These are phyloP conservation scores for Lactifluus rugatus DNA, from an alignment of 768 basidiomycete genomes.

Conservation along the genomic window DNA sequence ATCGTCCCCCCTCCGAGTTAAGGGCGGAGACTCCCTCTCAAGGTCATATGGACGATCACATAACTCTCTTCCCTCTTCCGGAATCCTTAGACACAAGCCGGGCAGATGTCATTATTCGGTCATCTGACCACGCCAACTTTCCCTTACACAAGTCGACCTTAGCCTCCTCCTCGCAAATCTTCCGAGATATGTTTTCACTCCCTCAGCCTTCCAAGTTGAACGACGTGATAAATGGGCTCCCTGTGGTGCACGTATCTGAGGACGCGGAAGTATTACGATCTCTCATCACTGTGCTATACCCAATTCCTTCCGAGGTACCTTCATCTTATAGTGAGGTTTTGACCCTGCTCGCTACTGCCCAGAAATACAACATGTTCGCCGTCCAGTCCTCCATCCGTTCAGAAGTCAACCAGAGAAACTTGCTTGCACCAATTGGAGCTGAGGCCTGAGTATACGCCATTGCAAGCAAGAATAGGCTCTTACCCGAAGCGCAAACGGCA, in stretches of 20 bases:
- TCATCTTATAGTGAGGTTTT: neutral
- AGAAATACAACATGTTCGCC: conserved; percentile 22
- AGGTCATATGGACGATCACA: neutral
- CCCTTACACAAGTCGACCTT: conserved; percentile 27
- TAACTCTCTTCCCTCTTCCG: neutral
- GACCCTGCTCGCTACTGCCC: conserved; percentile 16
- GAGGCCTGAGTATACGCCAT: conserved; percentile 13
- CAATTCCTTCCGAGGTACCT: conserved; percentile 1
- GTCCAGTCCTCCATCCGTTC: conserved; percentile 1
- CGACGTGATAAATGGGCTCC: conserved; percentile 5
- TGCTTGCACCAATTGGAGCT: neutral
- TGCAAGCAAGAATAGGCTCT: conserved; percentile 4
- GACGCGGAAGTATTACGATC: neutral
- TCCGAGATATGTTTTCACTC: conserved; percentile 25
- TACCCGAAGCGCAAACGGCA: neutral
- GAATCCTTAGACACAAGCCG: neutral
- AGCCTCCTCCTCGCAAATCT: conserved; percentile 24
- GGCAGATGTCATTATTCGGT: conserved; percentile 1
- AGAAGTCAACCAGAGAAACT: neutral
- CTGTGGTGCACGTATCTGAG: conserved; percentile 13
- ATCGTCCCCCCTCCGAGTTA: neutral
- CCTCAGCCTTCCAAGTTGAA: conserved; percentile 12
- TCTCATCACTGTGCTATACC: conserved; percentile 11
- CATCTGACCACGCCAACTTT: conserved; percentile 14
- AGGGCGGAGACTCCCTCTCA: neutral